Evolutionary conservation across 23 red algal genomes (phyloP).

Genomic region (Gracilariopsis chorda): DNA sequence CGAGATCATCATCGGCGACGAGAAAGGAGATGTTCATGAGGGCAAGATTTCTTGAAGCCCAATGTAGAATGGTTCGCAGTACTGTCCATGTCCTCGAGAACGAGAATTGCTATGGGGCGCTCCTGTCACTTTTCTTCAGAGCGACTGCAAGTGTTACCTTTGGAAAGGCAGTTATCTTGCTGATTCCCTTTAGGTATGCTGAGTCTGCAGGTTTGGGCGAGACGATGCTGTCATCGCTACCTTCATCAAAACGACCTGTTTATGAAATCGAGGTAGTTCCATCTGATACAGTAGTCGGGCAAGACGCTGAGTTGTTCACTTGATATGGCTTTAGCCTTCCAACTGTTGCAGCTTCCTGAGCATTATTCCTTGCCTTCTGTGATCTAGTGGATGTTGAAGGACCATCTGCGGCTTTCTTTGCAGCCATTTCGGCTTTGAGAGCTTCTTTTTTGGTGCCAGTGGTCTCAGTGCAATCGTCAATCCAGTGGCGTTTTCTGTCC

Average conservation of each 20-base stretch:
- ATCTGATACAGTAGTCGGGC: not conserved
- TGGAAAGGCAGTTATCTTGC: too few relatives aligned
- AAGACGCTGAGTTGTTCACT: too few relatives aligned
- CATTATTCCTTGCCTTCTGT: constrained; percentile 9
- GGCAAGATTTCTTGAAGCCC: not conserved
- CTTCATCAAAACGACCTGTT: not conserved
- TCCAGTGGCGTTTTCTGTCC: too few relatives aligned
- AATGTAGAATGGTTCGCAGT: not conserved
- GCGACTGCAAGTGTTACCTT: too few relatives aligned
- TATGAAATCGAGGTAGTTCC: not conserved
- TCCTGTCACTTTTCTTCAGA: not conserved
- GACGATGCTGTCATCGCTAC: not conserved
- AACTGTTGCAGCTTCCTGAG: too few relatives aligned
- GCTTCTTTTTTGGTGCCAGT: too few relatives aligned
- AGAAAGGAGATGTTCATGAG: not conserved
- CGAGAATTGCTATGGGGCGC: not conserved
- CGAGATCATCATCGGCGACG: not conserved
- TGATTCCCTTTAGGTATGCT: not conserved
- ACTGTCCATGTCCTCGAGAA: not conserved
- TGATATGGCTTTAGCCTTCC: too few relatives aligned
- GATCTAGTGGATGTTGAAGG: not conserved
- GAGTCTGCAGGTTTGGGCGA: not conserved
- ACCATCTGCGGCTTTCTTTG: not conserved
- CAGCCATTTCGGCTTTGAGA: too few relatives aligned
- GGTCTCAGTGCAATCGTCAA: too few relatives aligned